These are phyloP conservation scores for Apophysomyces sp. DNA, from an alignment of 371 early-diverging fungal species.

Conservation along the genomic window DNA sequence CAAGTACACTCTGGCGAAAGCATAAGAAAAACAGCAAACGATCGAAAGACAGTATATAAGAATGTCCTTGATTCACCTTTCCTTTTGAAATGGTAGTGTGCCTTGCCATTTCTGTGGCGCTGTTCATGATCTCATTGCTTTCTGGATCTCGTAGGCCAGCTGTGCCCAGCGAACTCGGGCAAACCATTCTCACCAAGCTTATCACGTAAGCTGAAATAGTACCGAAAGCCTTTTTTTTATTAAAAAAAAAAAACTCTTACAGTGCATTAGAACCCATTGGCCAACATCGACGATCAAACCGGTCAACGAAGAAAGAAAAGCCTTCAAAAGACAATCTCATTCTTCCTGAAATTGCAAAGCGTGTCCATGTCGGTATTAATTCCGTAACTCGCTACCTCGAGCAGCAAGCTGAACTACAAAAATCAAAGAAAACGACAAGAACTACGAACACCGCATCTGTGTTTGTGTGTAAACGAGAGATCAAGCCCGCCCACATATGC, in stretches of 20 bases:
- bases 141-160: background rate
- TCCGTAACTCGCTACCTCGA: slow-evolving; percentile 30
- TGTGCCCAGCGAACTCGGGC: background rate
- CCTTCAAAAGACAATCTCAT: background rate
- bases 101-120: background rate
- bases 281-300: slow-evolving; percentile 8
- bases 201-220: slow-evolving; percentile 25
- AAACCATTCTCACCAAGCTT: slow-evolving; percentile 16
- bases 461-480: slow-evolving; percentile 41
- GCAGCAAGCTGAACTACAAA: slow-evolving; percentile 11
- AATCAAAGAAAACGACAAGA: background rate
- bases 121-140: background rate
- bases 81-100: slow-evolving; percentile 30
- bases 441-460: slow-evolving; percentile 7
- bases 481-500: slow-evolving; percentile 31
- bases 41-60: slow-evolving; percentile 28
- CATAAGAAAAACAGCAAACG: slow-evolving; percentile 12
- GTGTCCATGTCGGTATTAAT: slow-evolving; percentile 31
- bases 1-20: slow-evolving; percentile 4
- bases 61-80: slow-evolving; percentile 32
- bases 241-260: too few species aligned
- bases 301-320: slow-evolving; percentile 9
- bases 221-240: too few species aligned
- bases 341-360: slow-evolving; percentile 22
- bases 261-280: slow-evolving; percentile 24